These are phyloP conservation scores for Calophaca sinica DNA, from an alignment of 306 rosid species.

Conservation along the genomic window DNA sequence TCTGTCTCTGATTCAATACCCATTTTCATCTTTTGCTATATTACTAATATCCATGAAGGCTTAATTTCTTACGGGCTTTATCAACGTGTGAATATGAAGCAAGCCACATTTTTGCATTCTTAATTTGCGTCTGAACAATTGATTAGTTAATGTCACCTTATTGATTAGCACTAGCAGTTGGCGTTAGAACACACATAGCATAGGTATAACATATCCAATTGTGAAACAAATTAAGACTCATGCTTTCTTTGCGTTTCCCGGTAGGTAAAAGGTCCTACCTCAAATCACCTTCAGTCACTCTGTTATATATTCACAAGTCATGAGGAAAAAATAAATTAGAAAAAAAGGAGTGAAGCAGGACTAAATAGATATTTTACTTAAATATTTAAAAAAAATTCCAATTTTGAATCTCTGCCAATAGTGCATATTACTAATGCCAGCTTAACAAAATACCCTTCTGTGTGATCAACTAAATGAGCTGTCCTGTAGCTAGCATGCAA, in stretches of 20 bases:
- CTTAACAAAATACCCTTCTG: background rate
- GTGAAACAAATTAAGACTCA: constrained; percentile 20
- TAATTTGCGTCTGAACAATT: too few species aligned
- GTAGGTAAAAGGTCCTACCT: constrained; percentile 35
- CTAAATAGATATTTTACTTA: too few species aligned
- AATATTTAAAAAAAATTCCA: too few species aligned
- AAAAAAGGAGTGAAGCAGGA: too few species aligned
- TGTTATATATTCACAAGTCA: too few species aligned
- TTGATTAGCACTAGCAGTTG: background rate
- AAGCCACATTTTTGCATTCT: constrained; percentile 12
- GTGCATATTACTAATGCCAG: background rate
- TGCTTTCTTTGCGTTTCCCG: constrained; percentile 25
- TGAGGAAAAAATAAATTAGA: too few species aligned
- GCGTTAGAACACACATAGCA: background rate
- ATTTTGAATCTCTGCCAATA: background rate
- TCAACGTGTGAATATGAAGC: too few species aligned
- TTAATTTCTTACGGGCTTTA: too few species aligned
- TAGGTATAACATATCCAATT: background rate
- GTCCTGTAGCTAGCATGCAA: constrained; percentile 19
- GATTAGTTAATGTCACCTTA: background rate
- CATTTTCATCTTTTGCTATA: too few species aligned
- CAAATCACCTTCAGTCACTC: background rate
- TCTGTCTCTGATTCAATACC: too few species aligned
- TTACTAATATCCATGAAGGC: too few species aligned
- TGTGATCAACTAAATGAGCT: background rate